These are phyloP conservation scores for Cystobasidium sp. DNA, from an alignment of 1,284 basidiomycete species.

Conservation along the genomic window DNA sequence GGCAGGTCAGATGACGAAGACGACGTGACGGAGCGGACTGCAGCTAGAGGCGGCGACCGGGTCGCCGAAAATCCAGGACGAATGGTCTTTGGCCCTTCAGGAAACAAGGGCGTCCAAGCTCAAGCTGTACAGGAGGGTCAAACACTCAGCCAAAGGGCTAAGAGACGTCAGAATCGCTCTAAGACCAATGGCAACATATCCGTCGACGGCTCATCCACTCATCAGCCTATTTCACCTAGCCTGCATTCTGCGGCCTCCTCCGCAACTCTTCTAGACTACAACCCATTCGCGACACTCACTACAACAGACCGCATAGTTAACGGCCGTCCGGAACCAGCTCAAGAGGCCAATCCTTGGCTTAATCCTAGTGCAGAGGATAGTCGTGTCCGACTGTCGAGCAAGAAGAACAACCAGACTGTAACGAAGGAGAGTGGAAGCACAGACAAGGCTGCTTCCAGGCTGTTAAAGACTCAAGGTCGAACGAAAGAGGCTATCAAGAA, in stretches of 20 bases:
- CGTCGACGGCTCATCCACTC: background rate
- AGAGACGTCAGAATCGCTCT: slow-evolving; percentile 60
- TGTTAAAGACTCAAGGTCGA: slow-evolving; percentile 69
- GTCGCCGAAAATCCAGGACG: slow-evolving; percentile 60
- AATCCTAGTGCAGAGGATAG: slow-evolving; percentile 63
- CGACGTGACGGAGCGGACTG: background rate
- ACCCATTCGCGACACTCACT: slow-evolving; percentile 36
- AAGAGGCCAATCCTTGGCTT: slow-evolving; percentile 74
- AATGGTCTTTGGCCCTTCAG: slow-evolving; percentile 60
- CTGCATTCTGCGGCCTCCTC: slow-evolving; percentile 57
- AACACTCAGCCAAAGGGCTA: slow-evolving; percentile 24
- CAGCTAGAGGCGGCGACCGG: slow-evolving; percentile 31
- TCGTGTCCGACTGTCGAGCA: slow-evolving; percentile 10
- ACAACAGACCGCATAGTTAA: slow-evolving; percentile 32
- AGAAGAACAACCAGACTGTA: slow-evolving; percentile 41
- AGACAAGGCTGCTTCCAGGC: slow-evolving; percentile 54
- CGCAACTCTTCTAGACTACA: slow-evolving; percentile 37
- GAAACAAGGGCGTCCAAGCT: slow-evolving; percentile 42
- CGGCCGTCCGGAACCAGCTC: background rate
- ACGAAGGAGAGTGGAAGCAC: slow-evolving; percentile 47
- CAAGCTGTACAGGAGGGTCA: background rate
- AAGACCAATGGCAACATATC: slow-evolving; percentile 68
- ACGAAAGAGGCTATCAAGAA: slow-evolving; percentile 64
- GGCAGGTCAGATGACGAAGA: slow-evolving; percentile 55
- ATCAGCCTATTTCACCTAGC: slow-evolving; percentile 62